These are phyloP conservation scores for Flaveria floridana DNA, from an alignment of 140 eudicot species.

Conservation along the genomic window DNA sequence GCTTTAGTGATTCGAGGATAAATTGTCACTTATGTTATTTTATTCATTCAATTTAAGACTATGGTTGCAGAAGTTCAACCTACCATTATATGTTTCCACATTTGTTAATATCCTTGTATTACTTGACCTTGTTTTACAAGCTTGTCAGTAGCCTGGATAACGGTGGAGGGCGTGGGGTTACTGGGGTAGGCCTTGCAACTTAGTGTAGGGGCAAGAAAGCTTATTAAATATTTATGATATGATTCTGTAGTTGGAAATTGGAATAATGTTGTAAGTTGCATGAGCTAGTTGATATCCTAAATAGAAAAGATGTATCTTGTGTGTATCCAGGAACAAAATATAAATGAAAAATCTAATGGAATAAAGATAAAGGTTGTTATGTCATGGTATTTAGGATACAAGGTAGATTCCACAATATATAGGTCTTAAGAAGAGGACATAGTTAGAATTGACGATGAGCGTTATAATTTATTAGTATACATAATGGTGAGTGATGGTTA, in stretches of 20 bases:
- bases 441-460: background rate
- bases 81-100: background rate
- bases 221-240: background rate
- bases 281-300: constrained; percentile 14
- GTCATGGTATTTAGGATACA: constrained; percentile 20
- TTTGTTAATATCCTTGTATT: background rate
- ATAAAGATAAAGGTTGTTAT: background rate
- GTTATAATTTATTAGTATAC: background rate
- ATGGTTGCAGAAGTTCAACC: constrained; percentile 15
- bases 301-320: background rate
- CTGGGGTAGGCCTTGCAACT: background rate
- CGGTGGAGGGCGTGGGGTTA: constrained; percentile 1
- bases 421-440: constrained; percentile 1
- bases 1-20: background rate
- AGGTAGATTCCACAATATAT: constrained; percentile 1
- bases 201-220: constrained; percentile 1
- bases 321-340: constrained; percentile 7
- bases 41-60: background rate
- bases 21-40: background rate
- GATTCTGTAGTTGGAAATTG: background rate
- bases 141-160: background rate
- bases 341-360: constrained; percentile 9
- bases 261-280: background rate
- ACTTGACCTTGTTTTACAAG: background rate
- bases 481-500: constrained; percentile 18